phyloP scores from a whole-genome alignment of 78 protist genomes.

The Pigoraptor vietnamica region DNA sequence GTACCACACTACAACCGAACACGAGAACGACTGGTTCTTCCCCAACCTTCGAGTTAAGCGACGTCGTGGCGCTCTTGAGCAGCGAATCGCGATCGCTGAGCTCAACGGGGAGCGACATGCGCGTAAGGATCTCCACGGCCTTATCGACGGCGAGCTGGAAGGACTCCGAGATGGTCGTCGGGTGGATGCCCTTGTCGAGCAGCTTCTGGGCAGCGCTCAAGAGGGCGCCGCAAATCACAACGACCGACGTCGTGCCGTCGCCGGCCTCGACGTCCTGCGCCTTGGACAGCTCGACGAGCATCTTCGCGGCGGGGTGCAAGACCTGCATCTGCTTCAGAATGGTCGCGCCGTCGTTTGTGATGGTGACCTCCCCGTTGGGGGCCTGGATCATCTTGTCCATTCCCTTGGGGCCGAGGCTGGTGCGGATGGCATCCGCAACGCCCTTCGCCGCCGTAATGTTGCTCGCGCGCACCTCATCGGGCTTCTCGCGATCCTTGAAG shows the following conservation, averaged over 20 bases:
- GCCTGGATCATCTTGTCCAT: constrained; percentile 96
- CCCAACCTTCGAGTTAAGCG: constrained; percentile 90
- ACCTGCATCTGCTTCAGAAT: constrained; percentile 84
- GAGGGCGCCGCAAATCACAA: constrained; percentile 92
- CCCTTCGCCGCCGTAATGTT: constrained; percentile 47
- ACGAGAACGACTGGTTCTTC: neutral
- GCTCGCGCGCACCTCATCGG: constrained; percentile 21
- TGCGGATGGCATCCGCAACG: constrained; percentile 96
- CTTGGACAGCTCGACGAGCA: constrained; percentile 94
- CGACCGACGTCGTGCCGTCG: constrained; percentile 99
- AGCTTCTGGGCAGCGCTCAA: constrained; percentile 45
- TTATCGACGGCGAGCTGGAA: constrained; percentile 61
- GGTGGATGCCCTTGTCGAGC: constrained; percentile 84
- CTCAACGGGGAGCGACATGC: constrained; percentile 81
- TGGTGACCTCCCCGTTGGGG: constrained; percentile 84
- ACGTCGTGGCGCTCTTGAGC: constrained; percentile 89
- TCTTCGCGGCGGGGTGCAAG: constrained; percentile 95
- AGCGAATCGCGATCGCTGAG: constrained; percentile 80
- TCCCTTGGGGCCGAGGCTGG: constrained; percentile 98
- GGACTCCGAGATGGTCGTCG: constrained; percentile 80
- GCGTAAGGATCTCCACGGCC: constrained; percentile 54
- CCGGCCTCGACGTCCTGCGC: constrained; percentile 99
- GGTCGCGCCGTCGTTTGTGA: constrained; percentile 99
- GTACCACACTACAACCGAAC: neutral
- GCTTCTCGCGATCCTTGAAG: constrained; percentile 26